Percentiles rank a stretch among this genome's conserved stretches.
Evolutionary conservation across 352 stramenopile genomes (phyloP).

Genomic region (Phytophthora syringae): DNA sequence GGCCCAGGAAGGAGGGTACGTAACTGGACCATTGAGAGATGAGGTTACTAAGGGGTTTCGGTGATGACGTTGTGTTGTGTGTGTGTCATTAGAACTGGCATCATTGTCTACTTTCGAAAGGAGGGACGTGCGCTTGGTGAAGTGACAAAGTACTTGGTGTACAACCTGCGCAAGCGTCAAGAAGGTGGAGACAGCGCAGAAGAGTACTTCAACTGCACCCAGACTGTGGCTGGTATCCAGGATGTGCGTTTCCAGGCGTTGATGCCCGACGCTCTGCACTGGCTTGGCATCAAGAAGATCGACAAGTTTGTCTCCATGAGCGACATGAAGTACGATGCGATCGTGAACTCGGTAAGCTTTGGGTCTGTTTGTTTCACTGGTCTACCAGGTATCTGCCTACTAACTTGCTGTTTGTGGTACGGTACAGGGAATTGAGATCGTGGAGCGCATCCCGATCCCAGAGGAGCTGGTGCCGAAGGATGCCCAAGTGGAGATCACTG

Average conservation of each 20-base stretch:
- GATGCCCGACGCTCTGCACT: slow-evolving; percentile 99
- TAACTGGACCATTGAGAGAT: neutral
- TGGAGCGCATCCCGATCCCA: slow-evolving; percentile 98
- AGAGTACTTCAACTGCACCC: slow-evolving; percentile 99
- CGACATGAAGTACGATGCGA: slow-evolving; percentile 99
- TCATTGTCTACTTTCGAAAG: slow-evolving; percentile 99
- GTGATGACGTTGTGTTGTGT: slow-evolving; percentile 15
- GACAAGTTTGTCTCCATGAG: slow-evolving; percentile 98
- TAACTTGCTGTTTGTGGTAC: slow-evolving; percentile 8
- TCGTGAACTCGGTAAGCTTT: slow-evolving; percentile 93
- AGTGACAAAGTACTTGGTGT: slow-evolving; percentile 99
- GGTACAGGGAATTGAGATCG: slow-evolving; percentile 96
- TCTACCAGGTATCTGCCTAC: neutral
- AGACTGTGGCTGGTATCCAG: slow-evolving; percentile 97
- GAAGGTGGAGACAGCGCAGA: slow-evolving; percentile 96
- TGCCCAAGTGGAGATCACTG: slow-evolving; percentile 98
- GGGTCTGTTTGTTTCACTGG: neutral
- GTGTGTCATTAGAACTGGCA: slow-evolving; percentile 69
- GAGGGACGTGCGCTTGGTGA: slow-evolving; percentile 97
- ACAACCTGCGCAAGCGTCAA: slow-evolving; percentile 99
- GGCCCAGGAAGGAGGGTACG: slow-evolving; percentile 95
- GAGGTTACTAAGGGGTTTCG: neutral
- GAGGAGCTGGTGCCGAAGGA: slow-evolving; percentile 97
- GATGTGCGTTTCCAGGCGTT: slow-evolving; percentile 98
- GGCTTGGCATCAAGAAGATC: slow-evolving; percentile 95